Percentiles rank a stretch among this genome's conserved stretches.
Evolutionary conservation across 495 filamentous ascomycete species (phyloP).

Genomic region (Aspergillus haitiensis): DNA sequence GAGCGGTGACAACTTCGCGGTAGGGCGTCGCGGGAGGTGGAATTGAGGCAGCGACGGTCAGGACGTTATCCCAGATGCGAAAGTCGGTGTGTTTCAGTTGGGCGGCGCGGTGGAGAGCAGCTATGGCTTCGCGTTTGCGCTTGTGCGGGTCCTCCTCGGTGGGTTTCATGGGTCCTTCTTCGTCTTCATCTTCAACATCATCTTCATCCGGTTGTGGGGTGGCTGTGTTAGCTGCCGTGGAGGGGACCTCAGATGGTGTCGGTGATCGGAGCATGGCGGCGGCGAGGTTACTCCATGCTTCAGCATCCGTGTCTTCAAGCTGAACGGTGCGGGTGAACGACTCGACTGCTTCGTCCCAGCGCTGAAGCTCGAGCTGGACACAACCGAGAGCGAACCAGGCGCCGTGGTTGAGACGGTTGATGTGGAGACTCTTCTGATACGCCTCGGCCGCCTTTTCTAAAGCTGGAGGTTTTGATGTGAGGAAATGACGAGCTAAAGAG

Average conservation of each 20-base stretch:
- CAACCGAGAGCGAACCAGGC: conserved; percentile 92
- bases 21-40: conserved; percentile 70
- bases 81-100: conserved; percentile 76
- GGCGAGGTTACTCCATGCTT: conserved; percentile 93
- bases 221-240: conserved; percentile 2
- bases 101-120: conserved; percentile 81
- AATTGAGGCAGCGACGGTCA: conserved; percentile 77
- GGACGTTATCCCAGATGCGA: conserved; percentile 94
- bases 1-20: conserved; percentile 68
- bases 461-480: conserved; percentile 57
- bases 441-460: conserved; percentile 71
- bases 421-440: conserved; percentile 70
- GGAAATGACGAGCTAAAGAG: conserved; percentile 76
- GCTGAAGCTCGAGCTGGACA: conserved; percentile 71
- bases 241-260: conserved; percentile 34
- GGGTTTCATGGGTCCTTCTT: conserved; percentile 1
- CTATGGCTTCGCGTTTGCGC: conserved; percentile 69
- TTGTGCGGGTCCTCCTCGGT: conserved; percentile 51
- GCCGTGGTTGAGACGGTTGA: conserved; percentile 76
- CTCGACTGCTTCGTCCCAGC: conserved; percentile 79
- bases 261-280: conserved; percentile 66
- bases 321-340: conserved; percentile 79
- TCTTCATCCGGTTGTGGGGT: conserved; percentile 24
- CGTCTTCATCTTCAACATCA: conserved; percentile 34
- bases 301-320: conserved; percentile 82